Evolutionary conservation across 768 basidiomycete species (phyloP).

Genomic region (Tulasnella sp.): DNA sequence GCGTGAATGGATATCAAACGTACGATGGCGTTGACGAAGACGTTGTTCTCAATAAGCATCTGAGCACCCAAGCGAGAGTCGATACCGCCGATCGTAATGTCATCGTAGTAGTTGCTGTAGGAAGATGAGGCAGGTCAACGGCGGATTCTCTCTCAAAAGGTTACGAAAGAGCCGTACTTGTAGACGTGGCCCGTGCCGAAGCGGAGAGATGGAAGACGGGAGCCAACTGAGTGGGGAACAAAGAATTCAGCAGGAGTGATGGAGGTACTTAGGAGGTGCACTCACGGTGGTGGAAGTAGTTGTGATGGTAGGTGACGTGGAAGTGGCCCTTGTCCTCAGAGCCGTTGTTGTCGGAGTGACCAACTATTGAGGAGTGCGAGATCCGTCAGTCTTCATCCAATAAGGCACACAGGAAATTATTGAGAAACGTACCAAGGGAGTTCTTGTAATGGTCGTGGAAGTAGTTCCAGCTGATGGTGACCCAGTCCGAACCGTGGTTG

Average conservation of each 20-base stretch:
- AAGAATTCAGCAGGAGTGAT: background rate
- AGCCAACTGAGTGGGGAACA: slow-evolving; percentile 33
- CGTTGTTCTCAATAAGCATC: slow-evolving; percentile 5
- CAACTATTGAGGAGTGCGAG: background rate
- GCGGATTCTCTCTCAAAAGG: background rate
- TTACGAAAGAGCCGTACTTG: slow-evolving; percentile 7
- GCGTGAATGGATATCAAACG: background rate
- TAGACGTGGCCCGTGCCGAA: slow-evolving; percentile 24
- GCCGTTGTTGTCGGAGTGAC: slow-evolving; percentile 38
- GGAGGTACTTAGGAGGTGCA: background rate
- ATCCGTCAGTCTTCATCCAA: background rate
- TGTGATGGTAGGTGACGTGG: slow-evolving; percentile 4
- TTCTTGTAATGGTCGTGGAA: slow-evolving; percentile 43
- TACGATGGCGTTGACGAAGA: background rate
- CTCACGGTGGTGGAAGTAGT: slow-evolving; percentile 12
- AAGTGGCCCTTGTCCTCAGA: slow-evolving; percentile 19
- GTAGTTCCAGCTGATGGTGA: slow-evolving; percentile 16
- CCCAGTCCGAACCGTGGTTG: slow-evolving; percentile 44
- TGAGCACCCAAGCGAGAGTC: slow-evolving; percentile 23
- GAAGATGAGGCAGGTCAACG: background rate
- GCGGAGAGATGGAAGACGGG: slow-evolving; percentile 45
- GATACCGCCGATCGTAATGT: slow-evolving; percentile 1
- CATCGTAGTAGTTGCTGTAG: slow-evolving; percentile 13
- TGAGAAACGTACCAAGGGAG: slow-evolving; percentile 34
- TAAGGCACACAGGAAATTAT: background rate